These are phyloP conservation scores for Neofusicoccum umdonicola DNA, from an alignment of 2,329 filamentous ascomycete species.

Conservation along the genomic window DNA sequence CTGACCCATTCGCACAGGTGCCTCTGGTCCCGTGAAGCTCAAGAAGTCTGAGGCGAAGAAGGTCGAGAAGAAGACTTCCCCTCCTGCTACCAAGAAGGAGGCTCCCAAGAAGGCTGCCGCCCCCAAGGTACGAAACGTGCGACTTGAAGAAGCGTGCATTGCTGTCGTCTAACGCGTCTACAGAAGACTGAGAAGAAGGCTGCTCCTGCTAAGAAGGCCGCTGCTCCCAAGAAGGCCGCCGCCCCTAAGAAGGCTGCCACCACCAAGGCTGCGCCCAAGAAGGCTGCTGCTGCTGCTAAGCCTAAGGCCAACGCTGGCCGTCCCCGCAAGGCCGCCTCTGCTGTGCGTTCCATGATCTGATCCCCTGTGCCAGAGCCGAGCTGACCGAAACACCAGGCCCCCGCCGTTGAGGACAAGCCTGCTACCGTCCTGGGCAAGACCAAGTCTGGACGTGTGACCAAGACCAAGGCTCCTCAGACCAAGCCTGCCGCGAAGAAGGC, in stretches of 20 bases:
- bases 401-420: slow-evolving; percentile 67
- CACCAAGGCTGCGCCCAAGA: slow-evolving; percentile 37
- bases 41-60: slow-evolving; percentile 65
- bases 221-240: slow-evolving; percentile 33
- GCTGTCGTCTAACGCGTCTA: not conserved
- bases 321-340: slow-evolving; percentile 42
- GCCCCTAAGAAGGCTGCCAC: slow-evolving; percentile 33
- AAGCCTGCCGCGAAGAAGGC: slow-evolving; percentile 26
- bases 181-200: slow-evolving; percentile 40
- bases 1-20: slow-evolving; percentile 50
- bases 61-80: slow-evolving; percentile 1
- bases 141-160: not conserved
- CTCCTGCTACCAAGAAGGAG: slow-evolving; percentile 30
- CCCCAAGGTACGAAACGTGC: slow-evolving; percentile 17
- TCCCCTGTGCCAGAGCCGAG: not conserved
- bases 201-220: slow-evolving; percentile 29
- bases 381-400: slow-evolving; percentile 40
- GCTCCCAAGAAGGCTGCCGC: slow-evolving; percentile 16
- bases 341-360: slow-evolving; percentile 12
- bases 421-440: slow-evolving; percentile 70
- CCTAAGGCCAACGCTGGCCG: slow-evolving; percentile 49
- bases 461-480: slow-evolving; percentile 56
- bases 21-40: slow-evolving; percentile 89
- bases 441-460: slow-evolving; percentile 81
- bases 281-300: slow-evolving; percentile 26